Conservation (phyloP, 495 filamentous ascomycete genomes). For the Xylaria castorea region DNA sequence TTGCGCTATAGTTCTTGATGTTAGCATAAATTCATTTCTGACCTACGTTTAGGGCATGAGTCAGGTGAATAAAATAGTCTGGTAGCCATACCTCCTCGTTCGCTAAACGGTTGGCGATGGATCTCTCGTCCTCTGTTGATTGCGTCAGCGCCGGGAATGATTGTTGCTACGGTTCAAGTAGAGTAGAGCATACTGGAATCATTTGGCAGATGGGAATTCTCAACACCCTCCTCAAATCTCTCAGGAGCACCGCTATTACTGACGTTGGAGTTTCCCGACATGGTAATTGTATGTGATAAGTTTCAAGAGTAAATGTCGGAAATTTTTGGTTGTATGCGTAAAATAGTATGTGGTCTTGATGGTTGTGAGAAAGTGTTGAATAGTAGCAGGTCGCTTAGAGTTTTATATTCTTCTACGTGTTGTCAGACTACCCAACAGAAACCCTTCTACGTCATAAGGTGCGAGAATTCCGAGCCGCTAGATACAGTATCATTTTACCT, state of each 20-base stretch:
- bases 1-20: conserved; percentile 41
- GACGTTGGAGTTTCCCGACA: conserved; percentile 52
- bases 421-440: not conserved
- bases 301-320: not conserved
- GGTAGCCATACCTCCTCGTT: conserved; percentile 57
- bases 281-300: conserved; percentile 28
- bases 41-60: not conserved
- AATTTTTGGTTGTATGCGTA: not conserved
- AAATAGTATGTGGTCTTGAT: not conserved
- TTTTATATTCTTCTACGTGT: not conserved
- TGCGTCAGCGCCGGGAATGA: conserved; percentile 14
- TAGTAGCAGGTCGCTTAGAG: not conserved
- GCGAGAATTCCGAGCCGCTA: not conserved
- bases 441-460: conserved; percentile 10
- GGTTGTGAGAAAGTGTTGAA: not conserved
- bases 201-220: conserved; percentile 68
- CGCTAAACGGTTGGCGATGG: conserved; percentile 78
- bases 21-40: conserved; percentile 25
- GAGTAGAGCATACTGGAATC: conserved; percentile 68
- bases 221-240: conserved; percentile 71
- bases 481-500: not conserved
- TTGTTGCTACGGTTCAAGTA: not conserved
- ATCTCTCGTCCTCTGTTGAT: conserved; percentile 72
- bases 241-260: conserved; percentile 47
- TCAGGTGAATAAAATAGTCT: not conserved